phyloP scores from a whole-genome alignment of 164 flowering plant genomes.

The Paratinospora sagittata region DNA sequence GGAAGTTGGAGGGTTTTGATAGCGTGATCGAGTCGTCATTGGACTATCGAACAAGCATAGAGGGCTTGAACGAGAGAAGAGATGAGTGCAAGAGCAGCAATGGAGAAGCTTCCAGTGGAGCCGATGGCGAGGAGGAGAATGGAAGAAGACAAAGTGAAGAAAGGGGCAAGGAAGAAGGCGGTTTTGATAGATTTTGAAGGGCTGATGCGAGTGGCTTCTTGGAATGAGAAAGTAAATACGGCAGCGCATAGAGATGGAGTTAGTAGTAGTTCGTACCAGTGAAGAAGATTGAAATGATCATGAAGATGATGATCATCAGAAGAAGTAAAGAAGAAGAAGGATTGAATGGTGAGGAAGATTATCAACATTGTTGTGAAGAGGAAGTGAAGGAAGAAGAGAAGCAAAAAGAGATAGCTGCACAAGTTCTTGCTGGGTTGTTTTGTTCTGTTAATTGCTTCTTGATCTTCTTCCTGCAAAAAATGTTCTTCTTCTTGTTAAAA shows the following conservation, averaged over 20 bases:
- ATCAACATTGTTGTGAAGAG: conserved; percentile 23
- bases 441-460: no score
- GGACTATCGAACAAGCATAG: conserved; percentile 47
- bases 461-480: no score
- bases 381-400: conserved; percentile 39
- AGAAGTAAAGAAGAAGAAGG: conserved; percentile 15
- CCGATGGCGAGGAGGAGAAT: conserved; percentile 35
- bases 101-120: conserved; percentile 24
- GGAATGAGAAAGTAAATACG: conserved; percentile 33
- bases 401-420: conserved; percentile 18
- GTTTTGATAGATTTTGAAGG: conserved; percentile 33
- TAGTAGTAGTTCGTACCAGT: conserved; percentile 48
- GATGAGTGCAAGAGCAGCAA: conserved; percentile 27
- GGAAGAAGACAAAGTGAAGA: conserved; percentile 31
- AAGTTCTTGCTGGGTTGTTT: no score
- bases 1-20: conserved; percentile 26
- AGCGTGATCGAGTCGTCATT: conserved; percentile 33
- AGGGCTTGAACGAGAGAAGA: conserved; percentile 35
- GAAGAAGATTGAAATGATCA: conserved; percentile 24
- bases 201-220: conserved; percentile 15
- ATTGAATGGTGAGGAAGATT: conserved; percentile 31
- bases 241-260: conserved; percentile 31
- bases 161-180: conserved; percentile 53
- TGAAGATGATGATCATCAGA: conserved; percentile 13
- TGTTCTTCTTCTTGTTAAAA: no score